Percentiles rank a stretch among this genome's conserved stretches.
Evolutionary conservation across 1,284 basidiomycete genomes (phyloP).

Genomic region (Pyrrhoderma lamaoense): DNA sequence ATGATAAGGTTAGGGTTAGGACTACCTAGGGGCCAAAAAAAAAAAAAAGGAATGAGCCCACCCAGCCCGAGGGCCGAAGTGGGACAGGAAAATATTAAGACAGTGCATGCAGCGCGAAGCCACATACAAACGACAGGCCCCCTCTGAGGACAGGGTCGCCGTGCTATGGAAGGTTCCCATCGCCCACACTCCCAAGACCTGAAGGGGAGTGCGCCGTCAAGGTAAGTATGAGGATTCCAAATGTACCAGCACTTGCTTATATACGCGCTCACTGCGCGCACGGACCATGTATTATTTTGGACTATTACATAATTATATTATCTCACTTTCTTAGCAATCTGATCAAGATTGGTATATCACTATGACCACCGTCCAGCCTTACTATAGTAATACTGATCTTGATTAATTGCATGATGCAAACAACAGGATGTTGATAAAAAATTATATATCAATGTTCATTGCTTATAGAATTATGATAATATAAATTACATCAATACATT

Average conservation of each 20-base stretch:
- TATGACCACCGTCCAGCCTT: too few species aligned
- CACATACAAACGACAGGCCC: conserved; percentile 20
- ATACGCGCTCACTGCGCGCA: conserved; percentile 7
- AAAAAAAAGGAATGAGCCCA: conserved; percentile 12
- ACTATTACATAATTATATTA: too few species aligned
- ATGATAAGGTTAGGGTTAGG: conserved; percentile 19
- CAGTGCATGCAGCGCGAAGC: conserved; percentile 19
- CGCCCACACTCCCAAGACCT: conserved; percentile 25
- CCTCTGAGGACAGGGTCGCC: conserved; percentile 29
- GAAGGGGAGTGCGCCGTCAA: conserved; percentile 36
- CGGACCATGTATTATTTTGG: conserved; percentile 7
- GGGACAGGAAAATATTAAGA: conserved; percentile 20
- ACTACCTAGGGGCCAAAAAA: conserved; percentile 9
- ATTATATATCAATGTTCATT: too few species aligned
- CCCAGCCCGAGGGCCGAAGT: conserved; percentile 20
- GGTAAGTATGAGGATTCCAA: conserved; percentile 34
- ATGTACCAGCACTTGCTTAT: not conserved
- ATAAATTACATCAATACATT: too few species aligned
- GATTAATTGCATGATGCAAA: too few species aligned
- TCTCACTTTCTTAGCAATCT: too few species aligned
- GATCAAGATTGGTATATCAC: too few species aligned
- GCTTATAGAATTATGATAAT: too few species aligned
- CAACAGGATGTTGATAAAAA: too few species aligned
- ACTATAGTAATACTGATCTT: too few species aligned
- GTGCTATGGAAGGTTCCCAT: conserved; percentile 28